Evolutionary conservation across 257 asterid species (phyloP), one percentile per base, ranked within the genome.

Genomic region (Primulina tabacum): DNA sequence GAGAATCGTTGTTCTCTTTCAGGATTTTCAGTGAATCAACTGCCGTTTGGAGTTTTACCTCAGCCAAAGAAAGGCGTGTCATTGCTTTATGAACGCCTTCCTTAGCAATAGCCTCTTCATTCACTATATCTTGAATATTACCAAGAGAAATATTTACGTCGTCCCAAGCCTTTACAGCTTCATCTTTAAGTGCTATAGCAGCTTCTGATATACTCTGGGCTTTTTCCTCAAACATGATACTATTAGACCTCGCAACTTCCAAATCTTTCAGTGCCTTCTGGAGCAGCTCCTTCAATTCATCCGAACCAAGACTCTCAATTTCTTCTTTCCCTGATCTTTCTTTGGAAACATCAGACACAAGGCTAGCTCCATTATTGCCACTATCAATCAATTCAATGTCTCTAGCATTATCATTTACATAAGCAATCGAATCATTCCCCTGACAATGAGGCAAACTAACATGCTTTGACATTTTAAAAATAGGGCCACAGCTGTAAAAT

Each of bases 201-300:
- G 87, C 74, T 86, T 94, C 99, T 29, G 99, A 86, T 81, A 94
- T 86, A 73, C 59, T 86, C 81, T 94, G 97, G 24, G 99, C 97
- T 80, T 89, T 84, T 58, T 89, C 97, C 83, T 94, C 97, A 71
- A 83, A 91, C 86, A 86, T 67, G 50, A 85, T 74, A 79, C 95
- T 94, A 81, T 87, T 91, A 62, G 82, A 71, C 62, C 83, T 82
- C 60, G 99, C 90, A 80, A 73, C 84, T 77, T 94, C 95, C 81
- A 94, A 86, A 34, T 88, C 95, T 38, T 78, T 85, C 67, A 80
- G 78, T 57, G 96, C 95, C 87, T 91, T 94, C 78, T 86, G 96
- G 84, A 91, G 72, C 65, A 85, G 43, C 59, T 86, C 93, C 79
- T 88, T 87, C 82, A 89, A 69, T 79, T 94, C 99, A 67, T 85